Evolutionary conservation across 805 yeast species (phyloP).

Genomic region (Helenozyma rhizophorensis): DNA sequence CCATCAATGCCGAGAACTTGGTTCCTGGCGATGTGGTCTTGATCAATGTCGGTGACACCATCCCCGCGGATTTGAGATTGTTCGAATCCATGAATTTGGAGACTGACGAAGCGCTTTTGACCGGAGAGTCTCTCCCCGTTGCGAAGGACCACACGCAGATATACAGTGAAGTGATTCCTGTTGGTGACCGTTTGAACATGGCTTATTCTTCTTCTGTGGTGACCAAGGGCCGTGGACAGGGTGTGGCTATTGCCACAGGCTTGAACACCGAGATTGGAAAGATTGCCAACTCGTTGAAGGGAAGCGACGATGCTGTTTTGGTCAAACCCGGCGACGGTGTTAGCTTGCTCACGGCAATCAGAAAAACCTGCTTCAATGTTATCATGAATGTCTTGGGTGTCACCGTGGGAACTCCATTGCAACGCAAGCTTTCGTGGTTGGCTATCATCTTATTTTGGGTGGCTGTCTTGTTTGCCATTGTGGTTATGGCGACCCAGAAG

Average conservation of each 20-base stretch:
- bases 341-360: constrained; percentile 30
- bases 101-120: constrained; percentile 42
- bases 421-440: constrained; percentile 43
- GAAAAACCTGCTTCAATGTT: constrained; percentile 39
- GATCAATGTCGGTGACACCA: constrained; percentile 37
- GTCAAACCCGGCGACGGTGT: constrained; percentile 33
- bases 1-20: constrained; percentile 39
- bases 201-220: constrained; percentile 36
- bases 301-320: constrained; percentile 17
- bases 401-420: constrained; percentile 44
- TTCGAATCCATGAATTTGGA: constrained; percentile 33
- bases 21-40: constrained; percentile 43
- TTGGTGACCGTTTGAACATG: constrained; percentile 34
- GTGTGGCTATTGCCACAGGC: constrained; percentile 37
- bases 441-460: constrained; percentile 50
- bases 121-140: constrained; percentile 36
- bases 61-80: constrained; percentile 42
- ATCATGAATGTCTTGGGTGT: constrained; percentile 44
- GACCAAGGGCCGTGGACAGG: constrained; percentile 39
- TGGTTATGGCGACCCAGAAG: constrained; percentile 35
- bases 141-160: constrained; percentile 29
- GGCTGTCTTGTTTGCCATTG: constrained; percentile 35
- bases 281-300: constrained; percentile 32
- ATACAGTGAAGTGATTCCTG: constrained; percentile 36
- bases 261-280: constrained; percentile 38